Conservation (phyloP, 306 rosid genomes). For the Senna siamea region DNA sequence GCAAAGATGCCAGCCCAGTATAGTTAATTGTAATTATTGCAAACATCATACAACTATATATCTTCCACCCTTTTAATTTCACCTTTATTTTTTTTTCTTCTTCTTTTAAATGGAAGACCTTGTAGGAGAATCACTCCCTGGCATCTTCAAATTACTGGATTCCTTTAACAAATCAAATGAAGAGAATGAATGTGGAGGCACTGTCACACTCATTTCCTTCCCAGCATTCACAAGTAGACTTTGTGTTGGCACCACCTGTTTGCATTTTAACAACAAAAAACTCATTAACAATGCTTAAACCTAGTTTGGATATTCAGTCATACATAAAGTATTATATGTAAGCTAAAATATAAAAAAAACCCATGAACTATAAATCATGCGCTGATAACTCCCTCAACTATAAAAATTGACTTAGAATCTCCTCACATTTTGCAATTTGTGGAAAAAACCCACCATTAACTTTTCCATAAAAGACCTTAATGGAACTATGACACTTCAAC, state of each 20-base stretch:
- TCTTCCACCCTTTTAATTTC: conserved; percentile 17
- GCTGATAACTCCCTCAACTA: too few species aligned
- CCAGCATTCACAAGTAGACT: conserved; percentile 56
- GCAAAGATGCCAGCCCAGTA: conserved; percentile 8
- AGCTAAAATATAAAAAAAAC: too few species aligned
- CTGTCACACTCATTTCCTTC: conserved; percentile 45
- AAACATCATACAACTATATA: neutral
- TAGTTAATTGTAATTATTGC: conserved; percentile 1
- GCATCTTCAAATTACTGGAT: conserved; percentile 52
- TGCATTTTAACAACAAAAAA: conserved; percentile 11
- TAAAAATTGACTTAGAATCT: too few species aligned
- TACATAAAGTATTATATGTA: too few species aligned
- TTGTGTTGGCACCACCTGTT: conserved; percentile 64
- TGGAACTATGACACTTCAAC: too few species aligned
- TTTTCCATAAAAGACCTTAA: too few species aligned
- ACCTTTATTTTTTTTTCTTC: neutral
- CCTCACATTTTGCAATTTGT: too few species aligned
- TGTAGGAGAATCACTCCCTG: conserved; percentile 43
- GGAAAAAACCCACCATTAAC: too few species aligned
- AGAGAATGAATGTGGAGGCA: conserved; percentile 68
- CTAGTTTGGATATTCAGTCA: conserved; percentile 8
- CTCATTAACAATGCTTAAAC: neutral
- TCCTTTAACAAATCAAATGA: conserved; percentile 67
- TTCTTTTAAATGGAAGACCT: conserved; percentile 53
- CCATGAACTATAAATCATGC: too few species aligned